Conservation (phyloP, 2,329 filamentous ascomycete genomes). For the Zymoseptoria crescenta region DNA sequence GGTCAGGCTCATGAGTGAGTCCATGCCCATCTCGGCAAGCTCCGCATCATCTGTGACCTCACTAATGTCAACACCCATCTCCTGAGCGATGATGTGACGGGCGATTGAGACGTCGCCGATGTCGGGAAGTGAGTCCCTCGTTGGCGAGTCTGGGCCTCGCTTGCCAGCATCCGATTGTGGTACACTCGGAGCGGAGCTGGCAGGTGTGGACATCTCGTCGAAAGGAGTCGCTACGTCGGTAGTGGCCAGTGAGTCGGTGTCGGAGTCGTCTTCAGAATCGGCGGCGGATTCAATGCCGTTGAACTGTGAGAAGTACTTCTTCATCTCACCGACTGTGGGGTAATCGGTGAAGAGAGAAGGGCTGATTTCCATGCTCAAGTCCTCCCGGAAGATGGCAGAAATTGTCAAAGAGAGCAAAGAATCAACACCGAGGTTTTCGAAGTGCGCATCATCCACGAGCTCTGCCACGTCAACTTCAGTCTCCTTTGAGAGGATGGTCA, state of each 20-base stretch:
- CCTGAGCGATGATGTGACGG: conserved; percentile 43
- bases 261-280: conserved; percentile 24
- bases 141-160: conserved; percentile 27
- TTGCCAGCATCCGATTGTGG: conserved; percentile 36
- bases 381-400: conserved; percentile 54
- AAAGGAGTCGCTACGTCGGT: conserved; percentile 38
- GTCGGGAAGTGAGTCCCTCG: conserved; percentile 27
- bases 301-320: conserved; percentile 46
- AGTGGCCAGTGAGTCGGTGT: conserved; percentile 36
- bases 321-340: conserved; percentile 53
- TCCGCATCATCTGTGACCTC: conserved; percentile 51
- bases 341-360: conserved; percentile 54
- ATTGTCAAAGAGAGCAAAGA: conserved; percentile 55
- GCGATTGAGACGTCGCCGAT: conserved; percentile 39
- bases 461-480: conserved; percentile 52
- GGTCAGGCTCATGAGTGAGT: conserved; percentile 47
- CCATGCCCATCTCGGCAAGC: conserved; percentile 51
- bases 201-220: conserved; percentile 39
- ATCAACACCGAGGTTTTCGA: conserved; percentile 56
- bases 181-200: conserved; percentile 40
- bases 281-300: conserved; percentile 31
- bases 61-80: conserved; percentile 59
- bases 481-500: conserved; percentile 61
- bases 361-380: conserved; percentile 51
- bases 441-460: conserved; percentile 52